Evolutionary conservation across 208 protist genomes (phyloP), one percentile per base, ranked within the genome.

Genomic region (Trypanosoma vivax): DNA sequence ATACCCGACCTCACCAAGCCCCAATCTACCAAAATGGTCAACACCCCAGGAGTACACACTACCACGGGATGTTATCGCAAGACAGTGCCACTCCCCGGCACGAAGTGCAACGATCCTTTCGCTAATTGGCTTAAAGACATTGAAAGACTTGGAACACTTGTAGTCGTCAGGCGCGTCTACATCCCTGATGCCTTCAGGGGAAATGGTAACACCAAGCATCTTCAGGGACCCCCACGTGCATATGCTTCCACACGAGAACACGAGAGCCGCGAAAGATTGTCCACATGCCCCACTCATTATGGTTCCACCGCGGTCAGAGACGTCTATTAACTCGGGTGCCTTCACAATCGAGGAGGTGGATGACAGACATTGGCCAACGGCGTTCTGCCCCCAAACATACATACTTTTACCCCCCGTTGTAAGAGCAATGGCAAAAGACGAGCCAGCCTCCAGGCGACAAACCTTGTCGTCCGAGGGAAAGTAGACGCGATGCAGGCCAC

Each of bases 311-410:
- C 19, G 14, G 10, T 19, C 27, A 27, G 53, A 52, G 18, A 60
- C 14, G 21, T 52, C 48, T 29, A 60, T n/a, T 16, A 18, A 23
- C 2, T 41, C 37, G 11, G 53, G 53, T 13, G 14, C 47, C 29
- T 52, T 18, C 21, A 80, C 54, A 11, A 50, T 54, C 7, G 31
- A 57, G 14, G 46, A 27, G 16, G 54, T 61, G 0, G 59, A 43
- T 23, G 51, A 30, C 24, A 88, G 38, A 47, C 80, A 89, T 66
- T 93, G 86, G 9, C 82, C 79, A 57, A 71, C 82, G 10, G 38
- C 53, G 54, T 93, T 93, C 53, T 80, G 49, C 38, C 86, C 86
- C 79, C 82, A 90, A 29, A 67, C 45, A 55, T 80, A 88, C 41
- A 93, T 53, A 27, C 47, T 50, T 37, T 69, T 64, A 19, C 30